Evolutionary conservation across 805 yeast species (phyloP), one percentile per base, ranked within the genome.

Genomic region (Yarrowia yakushimensis): DNA sequence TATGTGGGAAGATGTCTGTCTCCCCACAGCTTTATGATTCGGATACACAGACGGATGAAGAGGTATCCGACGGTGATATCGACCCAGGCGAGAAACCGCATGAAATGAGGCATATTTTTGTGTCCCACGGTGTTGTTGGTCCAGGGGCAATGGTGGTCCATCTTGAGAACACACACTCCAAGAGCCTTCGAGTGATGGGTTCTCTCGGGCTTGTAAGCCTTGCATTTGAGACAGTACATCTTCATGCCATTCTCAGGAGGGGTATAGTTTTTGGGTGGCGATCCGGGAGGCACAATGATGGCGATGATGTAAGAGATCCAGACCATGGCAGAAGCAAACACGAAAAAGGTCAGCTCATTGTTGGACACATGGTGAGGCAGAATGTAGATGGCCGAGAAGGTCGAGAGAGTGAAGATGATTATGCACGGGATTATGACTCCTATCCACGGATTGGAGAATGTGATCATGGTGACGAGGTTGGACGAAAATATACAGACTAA

Each of bases 141-240:
- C 97, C 97, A 92, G 0, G 97, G 97, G 33, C 87, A 86, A 74
- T 91, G 97, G 71, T 91, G 97, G 72, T 91, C 97, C 97, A 91
- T 92, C 70, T 83, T 82, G 63, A 91, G 72, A n/a, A 91, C 86
- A 73, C 97, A 91, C 41, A 65, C 68, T n/a, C 69, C 66, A 64
- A 73, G 90, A 0, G 83, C 80, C 68, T 86, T 86, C 72, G 97
- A 91, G 74, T 91, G 97, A 71, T 91, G 97, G 4, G 90, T 70
- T 65, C 97, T 75, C 69, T 86, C 93, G 0, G 97, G 97, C 71
- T 91, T 91, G 73, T 81, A 84, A 39, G 72, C 74, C 39, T 84
- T 67, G 73, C 97, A 91, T 71, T 88, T 90, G 63, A 78, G 74
- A 70, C 97, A 90, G 79, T 83, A 88, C 66, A 85, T 78, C 64